Percentiles rank a stretch among this genome's conserved stretches.
These are phyloP conservation scores for Aspergillus tanneri DNA, from an alignment of 2,329 filamentous ascomycete genomes.

Conservation along the genomic window DNA sequence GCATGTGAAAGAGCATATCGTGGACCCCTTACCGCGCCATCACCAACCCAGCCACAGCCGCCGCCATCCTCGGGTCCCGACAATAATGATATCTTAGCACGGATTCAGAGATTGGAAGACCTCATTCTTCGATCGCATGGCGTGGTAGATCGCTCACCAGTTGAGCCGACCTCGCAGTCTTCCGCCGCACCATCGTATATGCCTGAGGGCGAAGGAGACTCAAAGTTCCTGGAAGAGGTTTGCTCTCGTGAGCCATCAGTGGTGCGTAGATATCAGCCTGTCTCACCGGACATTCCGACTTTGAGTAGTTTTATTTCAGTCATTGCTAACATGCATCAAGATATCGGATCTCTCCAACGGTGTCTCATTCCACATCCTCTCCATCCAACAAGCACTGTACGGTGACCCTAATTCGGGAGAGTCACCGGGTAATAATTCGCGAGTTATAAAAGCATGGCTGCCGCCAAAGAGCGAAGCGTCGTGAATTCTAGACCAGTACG, in stretches of 20 bases:
- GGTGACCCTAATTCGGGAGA: not conserved
- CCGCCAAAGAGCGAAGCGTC: not conserved
- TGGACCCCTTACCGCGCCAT: not conserved
- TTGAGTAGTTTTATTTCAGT: too few relatives aligned
- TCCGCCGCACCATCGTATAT: not conserved
- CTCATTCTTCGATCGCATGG: not conserved
- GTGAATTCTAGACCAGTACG: not conserved
- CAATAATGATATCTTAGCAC: not conserved
- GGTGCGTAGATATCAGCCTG: not conserved
- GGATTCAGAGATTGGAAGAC: slow-evolving; percentile 1
- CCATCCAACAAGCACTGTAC: not conserved
- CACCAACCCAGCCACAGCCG: not conserved
- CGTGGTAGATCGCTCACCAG: not conserved
- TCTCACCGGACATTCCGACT: not conserved
- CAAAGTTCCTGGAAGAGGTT: not conserved
- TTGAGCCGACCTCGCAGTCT: not conserved
- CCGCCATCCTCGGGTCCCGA: not conserved
- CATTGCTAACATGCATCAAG: not conserved
- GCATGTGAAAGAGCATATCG: not conserved
- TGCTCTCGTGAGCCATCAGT: not conserved
- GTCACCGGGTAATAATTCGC: not conserved
- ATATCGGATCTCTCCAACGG: not conserved
- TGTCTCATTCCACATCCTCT: not conserved
- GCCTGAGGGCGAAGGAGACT: not conserved
- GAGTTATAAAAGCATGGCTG: not conserved